A percentile compares a stretch with the other conserved stretches of the same genome.
These are phyloP conservation scores for Xylogone sp. DNA, from an alignment of 2,329 filamentous ascomycete species.

Conservation along the genomic window DNA sequence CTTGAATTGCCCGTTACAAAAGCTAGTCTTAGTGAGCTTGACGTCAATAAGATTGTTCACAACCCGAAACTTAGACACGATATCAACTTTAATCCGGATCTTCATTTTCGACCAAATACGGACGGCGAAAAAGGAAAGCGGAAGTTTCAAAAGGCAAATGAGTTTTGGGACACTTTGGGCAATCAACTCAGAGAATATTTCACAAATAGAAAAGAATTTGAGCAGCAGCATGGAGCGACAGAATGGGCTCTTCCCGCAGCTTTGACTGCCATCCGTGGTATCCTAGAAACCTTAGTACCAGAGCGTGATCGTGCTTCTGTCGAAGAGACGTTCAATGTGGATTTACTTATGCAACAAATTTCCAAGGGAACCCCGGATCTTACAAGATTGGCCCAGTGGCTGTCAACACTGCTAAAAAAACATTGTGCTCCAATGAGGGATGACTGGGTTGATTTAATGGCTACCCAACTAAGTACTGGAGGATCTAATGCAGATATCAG, in stretches of 20 bases:
- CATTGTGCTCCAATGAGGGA: constrained; percentile 97
- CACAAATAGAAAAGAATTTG: constrained; percentile 46
- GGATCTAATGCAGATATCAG: constrained; percentile 67
- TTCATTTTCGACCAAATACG: constrained; percentile 87
- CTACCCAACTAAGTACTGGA: constrained; percentile 69
- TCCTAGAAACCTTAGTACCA: constrained; percentile 85
- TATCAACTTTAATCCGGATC: constrained; percentile 89
- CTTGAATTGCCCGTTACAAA: constrained; percentile 81
- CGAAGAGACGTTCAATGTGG: constrained; percentile 79
- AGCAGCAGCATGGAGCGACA: constrained; percentile 41
- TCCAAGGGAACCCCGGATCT: constrained; percentile 83
- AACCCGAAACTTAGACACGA: constrained; percentile 84
- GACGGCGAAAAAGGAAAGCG: constrained; percentile 81
- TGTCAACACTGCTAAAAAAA: constrained; percentile 80
- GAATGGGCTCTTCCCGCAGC: constrained; percentile 70
- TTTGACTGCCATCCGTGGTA: constrained; percentile 65
- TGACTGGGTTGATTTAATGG: constrained; percentile 87
- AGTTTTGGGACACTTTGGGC: constrained; percentile 73
- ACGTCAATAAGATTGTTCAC: constrained; percentile 78
- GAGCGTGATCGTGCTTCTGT: constrained; percentile 77
- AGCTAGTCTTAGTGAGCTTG: constrained; percentile 80
- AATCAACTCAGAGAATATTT: constrained; percentile 53
- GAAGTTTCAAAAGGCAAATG: constrained; percentile 72
- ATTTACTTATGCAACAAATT: constrained; percentile 89
- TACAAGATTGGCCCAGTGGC: constrained; percentile 81